Evolutionary conservation across 1,139 yeast genomes (phyloP).

Genomic region (Entelexis paramagnoliae): DNA sequence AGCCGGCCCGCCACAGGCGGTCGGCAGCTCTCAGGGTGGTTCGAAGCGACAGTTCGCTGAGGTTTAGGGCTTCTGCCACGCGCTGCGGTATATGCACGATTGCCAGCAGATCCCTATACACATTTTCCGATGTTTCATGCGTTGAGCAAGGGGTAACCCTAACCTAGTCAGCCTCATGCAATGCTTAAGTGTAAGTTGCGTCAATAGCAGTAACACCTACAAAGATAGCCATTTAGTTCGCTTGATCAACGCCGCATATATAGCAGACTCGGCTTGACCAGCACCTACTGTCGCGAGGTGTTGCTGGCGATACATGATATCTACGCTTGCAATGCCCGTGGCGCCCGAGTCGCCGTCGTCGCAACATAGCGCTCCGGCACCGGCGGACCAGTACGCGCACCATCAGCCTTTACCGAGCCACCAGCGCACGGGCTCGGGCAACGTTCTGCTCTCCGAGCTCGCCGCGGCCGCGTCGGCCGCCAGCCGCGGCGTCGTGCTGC

Average conservation of each 20-base stretch:
- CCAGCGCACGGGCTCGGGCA: background rate
- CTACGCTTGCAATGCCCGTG: conserved; percentile 1
- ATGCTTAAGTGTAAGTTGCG: conserved; percentile 3
- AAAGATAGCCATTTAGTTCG: background rate
- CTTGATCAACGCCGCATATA: conserved; percentile 1
- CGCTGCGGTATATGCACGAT: conserved; percentile 4
- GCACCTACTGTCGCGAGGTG: background rate
- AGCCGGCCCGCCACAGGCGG: background rate
- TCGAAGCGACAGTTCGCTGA: conserved; percentile 5
- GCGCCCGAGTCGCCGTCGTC: conserved; percentile 8
- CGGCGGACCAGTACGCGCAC: conserved; percentile 1
- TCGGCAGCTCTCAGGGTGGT: background rate
- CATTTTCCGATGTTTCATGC: conserved; percentile 6
- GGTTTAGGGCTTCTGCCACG: background rate
- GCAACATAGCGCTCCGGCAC: conserved; percentile 1
- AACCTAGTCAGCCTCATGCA: conserved; percentile 8
- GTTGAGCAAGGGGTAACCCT: conserved; percentile 9
- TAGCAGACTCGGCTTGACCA: background rate
- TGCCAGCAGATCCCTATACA: conserved; percentile 1
- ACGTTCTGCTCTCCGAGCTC: conserved; percentile 3
- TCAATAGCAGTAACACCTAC: background rate
- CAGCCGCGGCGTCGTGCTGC: conserved; percentile 2
- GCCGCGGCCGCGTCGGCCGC: conserved; percentile 10
- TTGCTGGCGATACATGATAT: conserved; percentile 4
- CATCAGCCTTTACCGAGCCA: background rate